These are phyloP conservation scores for Lanzia echinophila DNA, from an alignment of 2,329 filamentous ascomycete genomes.

Conservation along the genomic window DNA sequence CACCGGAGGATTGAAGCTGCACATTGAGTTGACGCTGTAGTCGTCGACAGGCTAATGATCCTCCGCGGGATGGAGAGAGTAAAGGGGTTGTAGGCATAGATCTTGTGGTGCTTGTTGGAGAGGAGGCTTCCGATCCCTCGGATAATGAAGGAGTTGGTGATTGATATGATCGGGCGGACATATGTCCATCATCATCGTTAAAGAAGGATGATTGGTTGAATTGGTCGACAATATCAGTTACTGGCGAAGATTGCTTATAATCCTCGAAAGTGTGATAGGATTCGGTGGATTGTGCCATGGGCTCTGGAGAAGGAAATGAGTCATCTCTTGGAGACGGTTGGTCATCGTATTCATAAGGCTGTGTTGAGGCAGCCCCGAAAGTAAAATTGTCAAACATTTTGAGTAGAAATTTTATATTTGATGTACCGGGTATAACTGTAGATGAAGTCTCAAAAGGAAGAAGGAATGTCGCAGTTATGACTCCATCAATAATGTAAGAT, in stretches of 20 bases:
- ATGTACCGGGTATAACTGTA: not conserved
- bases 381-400: conserved; percentile 9
- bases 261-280: not conserved
- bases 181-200: not conserved
- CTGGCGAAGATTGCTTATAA: not conserved
- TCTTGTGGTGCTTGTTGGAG: not conserved
- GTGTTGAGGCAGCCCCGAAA: conserved; percentile 4
- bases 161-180: not conserved
- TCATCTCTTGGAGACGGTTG: conserved; percentile 6
- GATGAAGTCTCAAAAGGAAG: not conserved
- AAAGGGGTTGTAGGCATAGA: conserved; percentile 4
- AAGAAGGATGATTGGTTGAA: not conserved
- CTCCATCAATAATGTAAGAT: not conserved
- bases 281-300: not conserved
- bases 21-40: conserved; percentile 15
- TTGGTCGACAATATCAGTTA: conserved; percentile 2
- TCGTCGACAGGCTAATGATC: conserved; percentile 8
- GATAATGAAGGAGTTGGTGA: conserved; percentile 8
- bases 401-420: not conserved
- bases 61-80: not conserved
- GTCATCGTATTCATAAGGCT: conserved; percentile 2
- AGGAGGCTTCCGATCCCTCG: conserved; percentile 1
- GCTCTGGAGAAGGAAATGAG: not conserved
- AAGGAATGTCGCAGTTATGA: not conserved
- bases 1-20: conserved; percentile 11